phyloP scores from a whole-genome alignment of 441 rosid genomes.

The Eruca vesicaria region DNA sequence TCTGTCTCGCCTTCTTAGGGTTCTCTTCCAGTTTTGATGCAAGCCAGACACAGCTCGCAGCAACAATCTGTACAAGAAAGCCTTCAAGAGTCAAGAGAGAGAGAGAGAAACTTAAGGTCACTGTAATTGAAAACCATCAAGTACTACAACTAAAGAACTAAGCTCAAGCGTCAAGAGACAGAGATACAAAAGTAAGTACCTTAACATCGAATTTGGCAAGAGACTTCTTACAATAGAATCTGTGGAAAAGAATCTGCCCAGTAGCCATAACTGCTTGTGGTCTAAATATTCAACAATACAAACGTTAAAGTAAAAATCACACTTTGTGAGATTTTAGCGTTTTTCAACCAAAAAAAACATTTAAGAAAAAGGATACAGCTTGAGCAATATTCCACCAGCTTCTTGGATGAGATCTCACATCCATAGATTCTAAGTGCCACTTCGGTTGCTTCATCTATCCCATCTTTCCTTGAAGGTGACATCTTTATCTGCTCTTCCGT shows the following conservation, averaged over 20 bases:
- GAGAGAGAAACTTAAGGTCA: not conserved
- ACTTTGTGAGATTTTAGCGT: not conserved
- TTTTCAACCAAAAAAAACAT: not conserved
- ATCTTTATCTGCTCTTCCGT: constrained; percentile 66
- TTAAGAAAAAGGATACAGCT: constrained; percentile 51
- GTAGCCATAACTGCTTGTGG: constrained; percentile 99
- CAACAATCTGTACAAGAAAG: constrained; percentile 65
- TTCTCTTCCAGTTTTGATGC: constrained; percentile 91
- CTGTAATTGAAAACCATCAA: too few species aligned
- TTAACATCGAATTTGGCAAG: constrained; percentile 83
- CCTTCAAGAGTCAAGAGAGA: not conserved
- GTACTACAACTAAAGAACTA: not conserved
- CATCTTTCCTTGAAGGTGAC: constrained; percentile 88
- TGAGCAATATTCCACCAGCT: constrained; percentile 82
- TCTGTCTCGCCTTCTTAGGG: constrained; percentile 87
- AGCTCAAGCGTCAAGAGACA: too few species aligned
- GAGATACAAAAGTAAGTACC: constrained; percentile 37
- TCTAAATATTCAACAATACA: constrained; percentile 35
- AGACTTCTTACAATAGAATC: constrained; percentile 94
- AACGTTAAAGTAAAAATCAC: not conserved
- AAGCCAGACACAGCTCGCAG: constrained; percentile 93
- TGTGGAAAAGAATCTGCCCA: constrained; percentile 86
- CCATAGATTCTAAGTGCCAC: constrained; percentile 79
- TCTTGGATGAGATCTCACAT: constrained; percentile 94
- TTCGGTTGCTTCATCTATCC: constrained; percentile 79